Percentiles rank a stretch among this genome's conserved stretches.
Conservation (phyloP, 1,139 yeast genomes). For the Saccharomyces hybrid region DNA sequence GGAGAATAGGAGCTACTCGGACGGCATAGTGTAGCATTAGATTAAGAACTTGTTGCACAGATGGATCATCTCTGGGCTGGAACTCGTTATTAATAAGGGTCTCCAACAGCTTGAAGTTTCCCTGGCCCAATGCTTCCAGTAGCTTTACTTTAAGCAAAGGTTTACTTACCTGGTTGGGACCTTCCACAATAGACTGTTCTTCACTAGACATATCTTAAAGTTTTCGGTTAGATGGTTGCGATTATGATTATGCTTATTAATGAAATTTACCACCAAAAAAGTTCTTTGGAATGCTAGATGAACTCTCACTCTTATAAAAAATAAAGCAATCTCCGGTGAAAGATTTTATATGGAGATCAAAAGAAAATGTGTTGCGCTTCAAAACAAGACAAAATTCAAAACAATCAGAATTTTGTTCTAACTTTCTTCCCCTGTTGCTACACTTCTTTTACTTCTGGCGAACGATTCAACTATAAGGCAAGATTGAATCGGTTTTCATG, state of each 20-base stretch:
- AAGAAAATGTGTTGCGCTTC: neutral
- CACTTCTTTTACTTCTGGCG: neutral
- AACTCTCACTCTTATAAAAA: neutral
- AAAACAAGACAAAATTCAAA: neutral
- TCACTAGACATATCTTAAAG: neutral
- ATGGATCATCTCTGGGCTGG: conserved; percentile 31
- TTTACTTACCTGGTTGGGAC: conserved; percentile 13
- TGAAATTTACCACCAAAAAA: neutral
- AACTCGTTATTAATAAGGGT: conserved; percentile 23
- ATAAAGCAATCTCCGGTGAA: neutral
- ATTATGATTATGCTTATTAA: neutral
- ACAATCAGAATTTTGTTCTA: neutral
- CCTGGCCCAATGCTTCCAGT: conserved; percentile 56
- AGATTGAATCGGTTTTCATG: neutral
- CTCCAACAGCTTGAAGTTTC: conserved; percentile 37
- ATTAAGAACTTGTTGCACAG: conserved; percentile 32
- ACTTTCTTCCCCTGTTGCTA: neutral
- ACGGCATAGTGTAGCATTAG: conserved; percentile 76
- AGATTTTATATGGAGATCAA: neutral
- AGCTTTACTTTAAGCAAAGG: conserved; percentile 60
- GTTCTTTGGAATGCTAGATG: neutral
- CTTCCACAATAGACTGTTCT: neutral
- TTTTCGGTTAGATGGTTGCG: neutral
- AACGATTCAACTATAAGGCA: neutral
- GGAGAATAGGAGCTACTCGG: conserved; percentile 68